Evolutionary conservation across 441 rosid genomes (phyloP), one percentile per base, ranked within the genome.

Genomic region (Mallotus japonicus): DNA sequence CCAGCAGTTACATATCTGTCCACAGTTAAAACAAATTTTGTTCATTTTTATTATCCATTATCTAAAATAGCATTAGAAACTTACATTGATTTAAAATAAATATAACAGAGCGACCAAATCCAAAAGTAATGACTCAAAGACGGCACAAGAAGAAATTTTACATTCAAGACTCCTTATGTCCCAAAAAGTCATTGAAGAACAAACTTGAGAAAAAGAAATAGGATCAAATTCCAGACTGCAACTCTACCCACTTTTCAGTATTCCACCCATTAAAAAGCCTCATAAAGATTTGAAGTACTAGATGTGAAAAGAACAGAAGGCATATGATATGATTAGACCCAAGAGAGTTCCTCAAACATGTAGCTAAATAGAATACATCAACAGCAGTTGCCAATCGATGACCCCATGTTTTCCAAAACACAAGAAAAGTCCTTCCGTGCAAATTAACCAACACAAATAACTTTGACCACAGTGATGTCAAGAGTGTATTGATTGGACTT

Each of bases 1-100:
- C 99, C 98, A 0, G 90, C 89, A 14, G 90, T 89, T 65, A 95
- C 95, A 7, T 95, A 92, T 79, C 99, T 92, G 82, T 67, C 58
- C 67, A 74, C 54, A 54, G 61, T 54, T 68, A 73, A 75, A 71
- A 60, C 17, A 70, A 56, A 69, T 46, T 63, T 53, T 4, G 37
- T 37, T 58, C 73, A 77, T 49, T 42, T 49, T 1, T 15, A 3
- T 63, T 34, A 32, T 20, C 42, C 62, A 24, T 24, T 12, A 8
- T 53, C 61, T 3, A 47, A 62, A 54, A 12, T 19, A 54, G 12
- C 16, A 62, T 10, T 17, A 61, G 50, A 62, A 37, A 28, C 20
- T 37, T 46, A 57, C 19, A 6, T 63, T 62, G 62, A 19, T 20
- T 19, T 14, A 6, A 28, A 32, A 8, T 16, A 54, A 14, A 19